Base-by-base conservation (phyloP, 805 yeast genomes). In the Vanderwaltozyma verrucispora region DNA sequence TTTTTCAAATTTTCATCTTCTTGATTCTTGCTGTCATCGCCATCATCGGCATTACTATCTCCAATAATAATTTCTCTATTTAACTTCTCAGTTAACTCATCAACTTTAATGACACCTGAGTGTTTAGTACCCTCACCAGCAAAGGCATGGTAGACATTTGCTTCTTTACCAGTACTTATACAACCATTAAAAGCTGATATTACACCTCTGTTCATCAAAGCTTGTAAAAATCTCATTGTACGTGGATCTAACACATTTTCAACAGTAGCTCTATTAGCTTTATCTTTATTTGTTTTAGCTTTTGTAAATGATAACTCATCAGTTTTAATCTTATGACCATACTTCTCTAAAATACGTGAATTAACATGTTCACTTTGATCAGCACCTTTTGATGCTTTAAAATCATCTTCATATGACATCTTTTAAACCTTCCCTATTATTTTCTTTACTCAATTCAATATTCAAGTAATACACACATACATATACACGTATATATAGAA, bases 211-310 rank as follows among this genome's bases (percentile, higher is more conserved):
- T 78, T 83, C 59, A 85, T 79, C 57, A 92, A 68, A 43, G 84
- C 85, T 37, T 79, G 77, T 38, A 92, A 67, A 53, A 89, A 89
- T 49, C 75, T 68, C 65, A 88, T 69, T 0, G 99, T 92, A 44
- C 97, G 71, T 4, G 97, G 97, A 59, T 92, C 99, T 40, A 92
- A 63, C 2, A 92, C 98, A 58, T 88, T 95, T 53, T 92, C 97
- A 13, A 87, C 94, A 0, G 99, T 92, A 2, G 98, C 98, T 37
- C 98, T 68, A 50, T 92, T 87, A 1, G 97, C 78, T 50, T 87
- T 77, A 61, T 89, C 98, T 46, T 76, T 78, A 37, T 75, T 73
- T 1, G 71, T 67, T 46, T 79, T 74, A 35, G 76, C 77, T 35
- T 71, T 74, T 43, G 69, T 72, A 42, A 64, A 58, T 36, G 72